These are phyloP conservation scores for Nicotiana otophora DNA, from an alignment of 257 asterid genomes.

Conservation along the genomic window DNA sequence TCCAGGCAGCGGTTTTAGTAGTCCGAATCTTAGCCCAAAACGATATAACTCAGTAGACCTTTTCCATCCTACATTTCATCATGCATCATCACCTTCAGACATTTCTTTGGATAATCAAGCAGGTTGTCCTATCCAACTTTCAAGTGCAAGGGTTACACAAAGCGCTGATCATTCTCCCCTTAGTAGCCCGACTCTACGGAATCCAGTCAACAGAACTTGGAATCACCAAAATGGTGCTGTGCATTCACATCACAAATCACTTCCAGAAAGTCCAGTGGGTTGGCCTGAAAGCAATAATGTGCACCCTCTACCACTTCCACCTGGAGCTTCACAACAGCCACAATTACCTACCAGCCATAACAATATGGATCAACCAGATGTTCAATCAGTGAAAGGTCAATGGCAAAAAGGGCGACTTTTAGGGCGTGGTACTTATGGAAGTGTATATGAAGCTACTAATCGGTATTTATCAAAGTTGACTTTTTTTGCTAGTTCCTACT, in stretches of 20 bases:
- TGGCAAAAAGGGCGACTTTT: slow-evolving; percentile 75
- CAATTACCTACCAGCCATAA: slow-evolving; percentile 28
- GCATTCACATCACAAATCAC: slow-evolving; percentile 37
- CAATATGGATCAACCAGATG: slow-evolving; percentile 35
- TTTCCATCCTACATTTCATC: slow-evolving; percentile 33
- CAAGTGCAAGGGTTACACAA: slow-evolving; percentile 12
- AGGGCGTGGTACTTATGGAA: slow-evolving; percentile 87
- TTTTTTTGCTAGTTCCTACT: not conserved
- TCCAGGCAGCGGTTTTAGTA: slow-evolving; percentile 62
- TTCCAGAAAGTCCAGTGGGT: slow-evolving; percentile 28
- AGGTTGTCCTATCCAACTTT: slow-evolving; percentile 20
- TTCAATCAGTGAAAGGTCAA: slow-evolving; percentile 44
- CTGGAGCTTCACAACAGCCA: slow-evolving; percentile 36
- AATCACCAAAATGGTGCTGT: slow-evolving; percentile 5
- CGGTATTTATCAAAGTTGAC: slow-evolving; percentile 30
- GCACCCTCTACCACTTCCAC: slow-evolving; percentile 84
- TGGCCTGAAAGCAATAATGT: slow-evolving; percentile 38
- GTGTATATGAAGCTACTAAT: slow-evolving; percentile 75
- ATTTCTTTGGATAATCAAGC: slow-evolving; percentile 1
- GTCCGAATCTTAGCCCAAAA: slow-evolving; percentile 63
- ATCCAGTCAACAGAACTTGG: slow-evolving; percentile 21
- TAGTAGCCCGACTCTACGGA: slow-evolving; percentile 12
- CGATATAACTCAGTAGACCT: slow-evolving; percentile 41
- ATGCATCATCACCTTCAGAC: slow-evolving; percentile 14
- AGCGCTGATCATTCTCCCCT: slow-evolving; percentile 51